A percentile compares a stretch with the other conserved stretches of the same genome.
Conservation (phyloP, 345 rosid genomes). For the Corchorus capsularis region DNA sequence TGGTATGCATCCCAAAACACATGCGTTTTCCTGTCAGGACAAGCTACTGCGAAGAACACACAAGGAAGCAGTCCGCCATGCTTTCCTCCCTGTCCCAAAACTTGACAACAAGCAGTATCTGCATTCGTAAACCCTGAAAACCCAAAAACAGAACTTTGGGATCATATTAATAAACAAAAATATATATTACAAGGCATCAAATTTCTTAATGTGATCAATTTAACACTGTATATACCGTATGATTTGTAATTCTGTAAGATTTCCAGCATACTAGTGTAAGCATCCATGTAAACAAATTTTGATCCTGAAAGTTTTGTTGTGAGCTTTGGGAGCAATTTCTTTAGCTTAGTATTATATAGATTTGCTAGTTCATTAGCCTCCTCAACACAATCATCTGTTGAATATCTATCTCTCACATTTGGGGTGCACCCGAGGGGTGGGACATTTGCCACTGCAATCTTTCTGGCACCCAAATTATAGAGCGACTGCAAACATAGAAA, state of each 20-base stretch:
- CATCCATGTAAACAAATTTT: slow-evolving; percentile 1
- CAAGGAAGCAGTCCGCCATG: slow-evolving; percentile 27
- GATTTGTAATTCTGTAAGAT: slow-evolving; percentile 3
- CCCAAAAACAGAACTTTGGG: neutral
- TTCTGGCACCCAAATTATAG: slow-evolving; percentile 23
- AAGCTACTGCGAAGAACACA: slow-evolving; percentile 28
- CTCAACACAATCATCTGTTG: neutral
- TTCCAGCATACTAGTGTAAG: neutral
- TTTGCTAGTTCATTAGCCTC: neutral
- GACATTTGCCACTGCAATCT: slow-evolving; percentile 16
- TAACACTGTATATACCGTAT: slow-evolving; percentile 7
- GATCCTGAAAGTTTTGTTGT: slow-evolving; percentile 12
- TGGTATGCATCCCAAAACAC: slow-evolving; percentile 49
- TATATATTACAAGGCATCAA: too few relatives aligned
- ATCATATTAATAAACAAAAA: neutral
- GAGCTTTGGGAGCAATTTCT: slow-evolving; percentile 14
- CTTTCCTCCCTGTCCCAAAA: neutral
- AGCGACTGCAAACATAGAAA: slow-evolving; percentile 14
- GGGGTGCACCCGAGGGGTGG: neutral
- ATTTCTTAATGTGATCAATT: neutral
- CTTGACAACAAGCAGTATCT: slow-evolving; percentile 41
- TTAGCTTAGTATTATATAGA: slow-evolving; percentile 7
- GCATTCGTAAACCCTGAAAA: slow-evolving; percentile 34
- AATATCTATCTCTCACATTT: neutral
- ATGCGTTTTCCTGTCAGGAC: slow-evolving; percentile 36